A percentile compares a stretch with the other conserved stretches of the same genome.
phyloP scores from a whole-genome alignment of 139 green algal genomes.

The Micractinium sp. region DNA sequence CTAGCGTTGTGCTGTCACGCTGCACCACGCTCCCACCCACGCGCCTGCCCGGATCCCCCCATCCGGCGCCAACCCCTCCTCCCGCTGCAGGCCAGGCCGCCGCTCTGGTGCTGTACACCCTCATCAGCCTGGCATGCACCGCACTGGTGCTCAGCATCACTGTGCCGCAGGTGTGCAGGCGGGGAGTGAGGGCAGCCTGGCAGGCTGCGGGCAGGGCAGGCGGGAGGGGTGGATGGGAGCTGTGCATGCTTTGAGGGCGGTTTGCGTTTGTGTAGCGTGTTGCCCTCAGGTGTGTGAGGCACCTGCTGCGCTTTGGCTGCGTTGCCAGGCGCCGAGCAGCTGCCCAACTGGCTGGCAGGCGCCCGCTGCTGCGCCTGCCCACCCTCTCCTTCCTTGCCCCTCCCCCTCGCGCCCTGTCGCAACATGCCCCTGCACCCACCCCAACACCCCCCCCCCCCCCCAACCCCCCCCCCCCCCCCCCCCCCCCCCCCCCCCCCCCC shows the following conservation, averaged over 20 bases:
- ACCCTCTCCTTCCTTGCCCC: not conserved
- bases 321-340: no score
- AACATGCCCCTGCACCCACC: not conserved
- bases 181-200: not conserved
- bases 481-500: not conserved
- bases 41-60: not conserved
- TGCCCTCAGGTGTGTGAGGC: no score
- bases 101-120: conserved; percentile 85
- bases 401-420: not conserved
- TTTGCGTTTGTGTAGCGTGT: no score
- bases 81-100: conserved; percentile 73
- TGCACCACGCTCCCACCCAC: not conserved
- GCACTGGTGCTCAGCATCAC: conserved; percentile 85
- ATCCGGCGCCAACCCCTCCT: not conserved
- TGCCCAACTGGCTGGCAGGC: no score
- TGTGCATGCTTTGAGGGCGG: no score
- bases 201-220: not conserved
- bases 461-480: not conserved
- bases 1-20: not conserved
- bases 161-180: conserved; percentile 32
- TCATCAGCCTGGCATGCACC: conserved; percentile 74
- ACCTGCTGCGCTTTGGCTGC: not conserved
- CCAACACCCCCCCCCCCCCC: not conserved
- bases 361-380: no score
- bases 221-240: no score